Evolutionary conservation across 768 basidiomycete genomes (phyloP), one percentile per base, ranked within the genome.

Genomic region (Dendrothele bispora): DNA sequence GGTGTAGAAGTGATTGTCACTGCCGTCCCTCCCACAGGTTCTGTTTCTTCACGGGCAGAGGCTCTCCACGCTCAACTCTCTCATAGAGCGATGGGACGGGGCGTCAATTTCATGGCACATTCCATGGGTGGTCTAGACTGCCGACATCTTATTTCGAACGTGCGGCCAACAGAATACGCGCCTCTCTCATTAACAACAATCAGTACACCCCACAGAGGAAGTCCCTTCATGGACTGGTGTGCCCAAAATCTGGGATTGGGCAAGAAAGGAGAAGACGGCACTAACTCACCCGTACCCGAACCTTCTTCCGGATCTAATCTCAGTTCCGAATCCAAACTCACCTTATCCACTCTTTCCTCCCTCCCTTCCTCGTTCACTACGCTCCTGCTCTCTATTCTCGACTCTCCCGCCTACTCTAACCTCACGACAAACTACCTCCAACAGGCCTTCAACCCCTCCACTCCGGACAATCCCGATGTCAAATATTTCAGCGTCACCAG

Each of bases 161-260:
- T 95, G 56, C 80, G 80, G 53, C 93, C 95, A 0, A 75, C 68
- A 8, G 83, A 87, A 42, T 98, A 98, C 67, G 77, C 77, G 2
- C 94, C 97, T 1, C 67, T 93, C 25, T 94, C 91, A 6, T 70
- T 99, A 49, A 98, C 89, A 1, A 89, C 85, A 18, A 79, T 99
- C 54, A 84, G 86, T 21, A 98, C 97, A 0, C 97, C 97, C 14
- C 97, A 99, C 63, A 80, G 92, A 15, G 95, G 97, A 27, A 92
- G 90, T 56, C 94, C 95, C 1, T 98, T 99, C 67, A 99, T 99
- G 97, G 92, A 97, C 63, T 99, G 97, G 97, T 98, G 95, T 70
- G 77, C 82, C 40, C 88, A 88, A 37, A 88, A 95, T 57, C 89
- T 99, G 55, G 97, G 97, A 7, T 82, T 99, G 27, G 97, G 97